Evolutionary conservation across 2,329 filamentous ascomycete species (phyloP), one percentile per base, ranked within the genome.

Genomic region (Sphaerulina vaccinii): DNA sequence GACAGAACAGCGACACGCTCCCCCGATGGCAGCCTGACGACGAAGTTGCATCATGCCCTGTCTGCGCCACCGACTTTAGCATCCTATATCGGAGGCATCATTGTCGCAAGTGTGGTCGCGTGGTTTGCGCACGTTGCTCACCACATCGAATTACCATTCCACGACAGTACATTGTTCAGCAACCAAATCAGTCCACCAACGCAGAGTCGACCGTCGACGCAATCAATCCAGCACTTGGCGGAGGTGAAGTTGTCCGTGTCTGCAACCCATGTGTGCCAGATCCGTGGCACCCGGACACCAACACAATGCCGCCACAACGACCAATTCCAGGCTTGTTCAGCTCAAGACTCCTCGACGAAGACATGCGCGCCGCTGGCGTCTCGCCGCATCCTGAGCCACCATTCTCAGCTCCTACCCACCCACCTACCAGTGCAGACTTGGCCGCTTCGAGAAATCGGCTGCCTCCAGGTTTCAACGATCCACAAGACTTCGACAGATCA

Each of bases 71-170:
- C 0, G 81, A 84, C 41, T 97, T 97, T 66, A 88, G 82, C 67
- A 86, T 95, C 62, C 89, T 90, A 73, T 85, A 89, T 66, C 80
- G 92, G 57, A 95, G 95, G 68, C 92, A 97, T 72, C 92, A 97
- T 68, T 97, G 92, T 78, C 83, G 91, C 61, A 96, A 96, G 80
- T 97, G 92, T 68, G 92, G 92, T 39, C 79, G 90, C 55, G 91
- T 97, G 7, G 92, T 97, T 19, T 97, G 92, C 71, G 84, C 85
- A 52, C 79, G 83, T 16, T 97, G 92, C 73, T 96, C 92, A 2
- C 92, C 92, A 3, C 92, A 97, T 70, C 83, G 90, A 55, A 97
- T 97, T 66, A 95, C 88, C 3, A 96, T 97, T 57, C 92, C 92
- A 1, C 82, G 91, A 59, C 88, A 93, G 66, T 97, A 89, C 68